Conservation (phyloP, 2,329 filamentous ascomycete species). For the Talaromyces verruculosus region DNA sequence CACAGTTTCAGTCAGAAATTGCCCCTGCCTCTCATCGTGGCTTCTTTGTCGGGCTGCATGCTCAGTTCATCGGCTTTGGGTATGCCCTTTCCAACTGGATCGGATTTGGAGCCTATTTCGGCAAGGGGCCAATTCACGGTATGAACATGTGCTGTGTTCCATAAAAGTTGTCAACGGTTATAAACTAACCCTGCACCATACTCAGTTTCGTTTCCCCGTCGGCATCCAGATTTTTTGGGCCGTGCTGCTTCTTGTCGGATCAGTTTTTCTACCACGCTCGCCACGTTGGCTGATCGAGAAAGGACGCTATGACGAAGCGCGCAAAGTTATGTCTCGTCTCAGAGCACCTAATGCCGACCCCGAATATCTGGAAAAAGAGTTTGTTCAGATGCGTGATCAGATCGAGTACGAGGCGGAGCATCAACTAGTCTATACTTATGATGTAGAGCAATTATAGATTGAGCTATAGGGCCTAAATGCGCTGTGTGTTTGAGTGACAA, state of each 20-base stretch:
- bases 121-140: neutral
- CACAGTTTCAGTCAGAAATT: slow-evolving; percentile 38
- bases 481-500: slow-evolving; percentile 40
- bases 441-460: slow-evolving; percentile 41
- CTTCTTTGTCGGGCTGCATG: slow-evolving; percentile 19
- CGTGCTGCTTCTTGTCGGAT: neutral
- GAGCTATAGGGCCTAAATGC: slow-evolving; percentile 43
- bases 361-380: neutral
- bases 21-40: slow-evolving; percentile 37
- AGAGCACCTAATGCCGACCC: neutral
- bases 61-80: slow-evolving; percentile 5
- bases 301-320: neutral
- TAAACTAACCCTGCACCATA: neutral
- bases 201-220: neutral
- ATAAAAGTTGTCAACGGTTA: neutral
- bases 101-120: neutral
- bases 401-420: neutral
- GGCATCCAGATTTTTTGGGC: neutral
- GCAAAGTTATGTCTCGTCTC: neutral
- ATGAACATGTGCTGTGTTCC: neutral
- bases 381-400: neutral
- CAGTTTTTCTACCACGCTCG: neutral
- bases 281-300: neutral
- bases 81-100: slow-evolving; percentile 5
- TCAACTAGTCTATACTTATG: slow-evolving; percentile 38